Evolutionary conservation across 371 early-diverging fungal genomes (phyloP).

Genomic region (Rhizopus delemar): DNA sequence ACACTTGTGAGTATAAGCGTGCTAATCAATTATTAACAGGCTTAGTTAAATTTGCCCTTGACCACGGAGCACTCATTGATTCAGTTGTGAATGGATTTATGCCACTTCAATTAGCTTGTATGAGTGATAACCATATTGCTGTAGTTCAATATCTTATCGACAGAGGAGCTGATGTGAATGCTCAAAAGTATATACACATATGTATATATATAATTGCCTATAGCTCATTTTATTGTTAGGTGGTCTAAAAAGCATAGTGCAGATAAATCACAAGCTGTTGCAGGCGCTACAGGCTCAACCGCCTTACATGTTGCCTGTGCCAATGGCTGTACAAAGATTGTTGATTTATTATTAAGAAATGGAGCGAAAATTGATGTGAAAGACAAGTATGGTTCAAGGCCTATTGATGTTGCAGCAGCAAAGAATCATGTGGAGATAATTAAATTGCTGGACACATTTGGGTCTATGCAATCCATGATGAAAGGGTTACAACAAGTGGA

Average conservation of each 20-base stretch:
- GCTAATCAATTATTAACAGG: constrained; percentile 29
- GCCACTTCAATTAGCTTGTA: constrained; percentile 65
- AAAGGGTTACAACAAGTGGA: constrained; percentile 29
- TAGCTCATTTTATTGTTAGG: constrained; percentile 9
- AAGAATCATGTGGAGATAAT: constrained; percentile 60
- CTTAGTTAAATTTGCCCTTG: constrained; percentile 60
- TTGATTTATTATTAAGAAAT: constrained; percentile 61
- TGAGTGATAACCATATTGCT: constrained; percentile 54
- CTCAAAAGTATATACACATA: constrained; percentile 36
- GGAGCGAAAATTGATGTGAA: constrained; percentile 59
- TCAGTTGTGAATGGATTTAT: constrained; percentile 61
- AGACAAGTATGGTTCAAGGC: constrained; percentile 69
- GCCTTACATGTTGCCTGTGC: constrained; percentile 78
- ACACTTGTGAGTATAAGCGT: not conserved
- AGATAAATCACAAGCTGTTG: constrained; percentile 28
- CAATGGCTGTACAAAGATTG: constrained; percentile 60
- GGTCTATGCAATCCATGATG: constrained; percentile 27
- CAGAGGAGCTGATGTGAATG: constrained; percentile 66
- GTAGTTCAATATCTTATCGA: constrained; percentile 65
- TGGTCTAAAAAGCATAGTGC: constrained; percentile 33
- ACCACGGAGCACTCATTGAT: constrained; percentile 64
- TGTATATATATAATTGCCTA: not conserved
- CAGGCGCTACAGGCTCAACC: constrained; percentile 61
- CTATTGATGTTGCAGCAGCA: constrained; percentile 59
- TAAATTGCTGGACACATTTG: constrained; percentile 33